These are phyloP conservation scores for Stephania yunnanensis DNA, from an alignment of 164 flowering plant species.

Conservation along the genomic window DNA sequence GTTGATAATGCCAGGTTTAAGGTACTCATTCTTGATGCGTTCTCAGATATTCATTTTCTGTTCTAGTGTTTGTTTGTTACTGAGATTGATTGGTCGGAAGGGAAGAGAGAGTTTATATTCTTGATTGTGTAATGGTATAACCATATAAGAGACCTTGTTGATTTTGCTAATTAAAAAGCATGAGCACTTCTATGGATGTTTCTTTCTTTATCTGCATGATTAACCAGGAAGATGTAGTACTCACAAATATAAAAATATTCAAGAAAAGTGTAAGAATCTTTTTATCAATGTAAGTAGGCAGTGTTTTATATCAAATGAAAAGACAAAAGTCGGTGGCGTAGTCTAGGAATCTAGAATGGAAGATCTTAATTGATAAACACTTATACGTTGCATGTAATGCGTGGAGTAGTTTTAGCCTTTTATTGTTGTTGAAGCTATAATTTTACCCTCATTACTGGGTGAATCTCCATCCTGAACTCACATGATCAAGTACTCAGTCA, in stretches of 20 bases:
- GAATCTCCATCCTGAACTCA: too few species aligned
- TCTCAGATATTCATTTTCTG: neutral
- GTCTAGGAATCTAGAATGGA: too few species aligned
- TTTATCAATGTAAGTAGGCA: neutral
- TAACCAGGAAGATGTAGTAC: neutral
- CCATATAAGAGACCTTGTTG: neutral
- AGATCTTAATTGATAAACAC: neutral
- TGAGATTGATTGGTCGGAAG: neutral
- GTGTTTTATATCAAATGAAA: neutral
- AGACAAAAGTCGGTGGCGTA: neutral
- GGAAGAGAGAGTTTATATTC: neutral
- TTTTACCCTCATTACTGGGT: too few species aligned
- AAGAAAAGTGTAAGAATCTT: neutral
- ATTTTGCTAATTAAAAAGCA: neutral
- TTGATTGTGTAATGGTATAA: neutral
- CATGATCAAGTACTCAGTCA: too few species aligned
- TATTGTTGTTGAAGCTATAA: too few species aligned
- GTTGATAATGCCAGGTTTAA: constrained; percentile 86
- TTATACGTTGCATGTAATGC: too few species aligned
- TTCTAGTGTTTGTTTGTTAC: neutral
- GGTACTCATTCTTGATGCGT: constrained; percentile 34
- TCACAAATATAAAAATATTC: neutral
- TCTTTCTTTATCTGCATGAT: neutral
- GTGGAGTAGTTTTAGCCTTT: neutral
- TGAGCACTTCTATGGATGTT: neutral